Evolutionary conservation across 2,329 filamentous ascomycete genomes (phyloP).

Genomic region (Chalaropsis thielavioides): DNA sequence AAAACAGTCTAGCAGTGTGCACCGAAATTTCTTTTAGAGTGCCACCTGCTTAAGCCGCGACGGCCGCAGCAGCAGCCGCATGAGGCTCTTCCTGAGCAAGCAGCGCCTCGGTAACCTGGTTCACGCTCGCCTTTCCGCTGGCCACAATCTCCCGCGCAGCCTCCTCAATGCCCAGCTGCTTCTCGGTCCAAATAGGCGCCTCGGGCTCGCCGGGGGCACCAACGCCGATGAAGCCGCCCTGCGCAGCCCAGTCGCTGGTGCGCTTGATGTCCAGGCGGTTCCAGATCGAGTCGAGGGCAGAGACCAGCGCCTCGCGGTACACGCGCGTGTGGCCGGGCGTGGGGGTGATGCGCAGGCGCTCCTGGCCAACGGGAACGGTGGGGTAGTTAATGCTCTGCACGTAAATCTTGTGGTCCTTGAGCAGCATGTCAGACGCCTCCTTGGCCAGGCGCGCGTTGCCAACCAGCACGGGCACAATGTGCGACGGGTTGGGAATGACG

Average conservation of each 20-base stretch:
- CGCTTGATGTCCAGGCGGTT: conserved; percentile 76
- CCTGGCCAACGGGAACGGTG: conserved; percentile 94
- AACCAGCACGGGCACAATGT: conserved; percentile 88
- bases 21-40: neutral
- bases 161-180: conserved; percentile 66
- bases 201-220: conserved; percentile 52
- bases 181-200: conserved; percentile 78
- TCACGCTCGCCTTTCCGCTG: conserved; percentile 19
- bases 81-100: conserved; percentile 10
- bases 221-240: conserved; percentile 90
- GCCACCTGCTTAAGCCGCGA: neutral
- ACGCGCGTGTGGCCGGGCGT: conserved; percentile 82
- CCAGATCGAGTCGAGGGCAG: conserved; percentile 80
- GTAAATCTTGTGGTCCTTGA: conserved; percentile 84
- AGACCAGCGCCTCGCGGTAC: conserved; percentile 66
- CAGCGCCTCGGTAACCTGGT: conserved; percentile 13
- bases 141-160: conserved; percentile 46
- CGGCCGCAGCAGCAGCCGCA: neutral
- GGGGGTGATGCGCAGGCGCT: conserved; percentile 87
- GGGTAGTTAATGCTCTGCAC: conserved; percentile 99
- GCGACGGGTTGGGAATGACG: conserved; percentile 92
- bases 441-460: conserved; percentile 89
- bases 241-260: conserved; percentile 77
- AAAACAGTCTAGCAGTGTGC: neutral
- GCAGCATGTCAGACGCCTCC: conserved; percentile 77